Percentiles rank a stretch among this genome's conserved stretches.
Evolutionary conservation across 148 eudicot genomes (phyloP).

Genomic region (Rhododendron simsii): DNA sequence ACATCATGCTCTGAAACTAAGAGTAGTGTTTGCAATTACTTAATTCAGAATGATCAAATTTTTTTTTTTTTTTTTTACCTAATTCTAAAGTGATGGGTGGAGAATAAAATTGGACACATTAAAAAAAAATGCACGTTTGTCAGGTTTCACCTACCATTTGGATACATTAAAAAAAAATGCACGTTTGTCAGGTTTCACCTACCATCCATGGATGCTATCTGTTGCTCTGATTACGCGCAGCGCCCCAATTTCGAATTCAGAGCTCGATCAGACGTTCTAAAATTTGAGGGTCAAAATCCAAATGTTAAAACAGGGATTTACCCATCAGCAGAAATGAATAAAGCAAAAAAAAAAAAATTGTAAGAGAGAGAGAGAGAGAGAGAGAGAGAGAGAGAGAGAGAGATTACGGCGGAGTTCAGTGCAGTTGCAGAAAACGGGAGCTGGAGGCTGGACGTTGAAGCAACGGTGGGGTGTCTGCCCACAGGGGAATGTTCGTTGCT

Average conservation of each 20-base stretch:
- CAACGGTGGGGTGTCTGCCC: not conserved
- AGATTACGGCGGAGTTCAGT: not conserved
- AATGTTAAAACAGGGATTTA: slow-evolving; percentile 2
- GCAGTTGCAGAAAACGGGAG: not conserved
- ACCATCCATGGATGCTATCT: slow-evolving; percentile 44
- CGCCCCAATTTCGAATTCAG: not conserved
- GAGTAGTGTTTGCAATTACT: too few species aligned
- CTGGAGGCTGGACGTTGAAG: not conserved
- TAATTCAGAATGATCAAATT: too few species aligned
- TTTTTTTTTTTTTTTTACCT: not conserved
- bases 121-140: not conserved
- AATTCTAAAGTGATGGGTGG: not conserved
- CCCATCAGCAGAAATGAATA: not conserved
- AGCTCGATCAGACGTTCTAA: not conserved
- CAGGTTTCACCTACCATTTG: slow-evolving; percentile 29
- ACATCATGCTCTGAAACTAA: not conserved
- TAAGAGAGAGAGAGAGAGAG: not conserved
- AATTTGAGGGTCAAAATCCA: not conserved
- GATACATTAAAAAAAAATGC: not conserved
- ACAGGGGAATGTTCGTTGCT: too few species aligned
- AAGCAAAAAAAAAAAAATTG: too few species aligned
- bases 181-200: not conserved
- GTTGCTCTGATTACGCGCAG: slow-evolving; percentile 8
- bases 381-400: not conserved
- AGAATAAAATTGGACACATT: not conserved